Conservation (phyloP, 768 basidiomycete genomes). For the Hortiboletus flavorubellus region DNA sequence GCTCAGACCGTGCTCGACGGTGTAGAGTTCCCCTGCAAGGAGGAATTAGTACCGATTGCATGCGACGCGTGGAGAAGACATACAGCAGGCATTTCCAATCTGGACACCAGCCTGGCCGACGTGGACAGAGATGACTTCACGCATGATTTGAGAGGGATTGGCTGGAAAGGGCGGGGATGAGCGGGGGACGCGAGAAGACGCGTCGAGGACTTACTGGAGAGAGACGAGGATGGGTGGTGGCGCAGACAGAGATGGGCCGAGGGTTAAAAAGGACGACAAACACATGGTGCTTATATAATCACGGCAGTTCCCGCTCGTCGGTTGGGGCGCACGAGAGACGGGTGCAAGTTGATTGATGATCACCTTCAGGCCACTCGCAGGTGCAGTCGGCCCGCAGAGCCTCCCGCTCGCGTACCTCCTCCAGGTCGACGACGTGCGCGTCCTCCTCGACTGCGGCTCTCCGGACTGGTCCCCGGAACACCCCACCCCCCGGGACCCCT, state of each 20-base stretch:
- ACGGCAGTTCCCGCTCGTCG: slow-evolving; percentile 23
- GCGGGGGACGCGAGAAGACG: slow-evolving; percentile 27
- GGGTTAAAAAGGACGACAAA: slow-evolving; percentile 40
- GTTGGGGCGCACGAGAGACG: slow-evolving; percentile 7
- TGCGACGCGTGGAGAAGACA: slow-evolving; percentile 38
- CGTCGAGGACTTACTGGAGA: slow-evolving; percentile 30
- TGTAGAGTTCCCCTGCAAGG: slow-evolving; percentile 91
- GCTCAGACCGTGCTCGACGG: slow-evolving; percentile 95
- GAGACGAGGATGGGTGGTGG: slow-evolving; percentile 29
- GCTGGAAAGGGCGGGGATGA: slow-evolving; percentile 5
- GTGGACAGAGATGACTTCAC: slow-evolving; percentile 97
- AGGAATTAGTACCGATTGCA: slow-evolving; percentile 16
- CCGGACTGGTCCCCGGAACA: slow-evolving; percentile 78
- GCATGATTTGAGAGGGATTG: slow-evolving; percentile 49
- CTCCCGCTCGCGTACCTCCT: slow-evolving; percentile 81
- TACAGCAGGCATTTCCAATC: slow-evolving; percentile 98
- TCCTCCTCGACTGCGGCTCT: slow-evolving; percentile 93
- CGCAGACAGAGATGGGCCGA: slow-evolving; percentile 30
- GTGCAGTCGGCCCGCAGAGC: slow-evolving; percentile 66
- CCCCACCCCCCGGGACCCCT: slow-evolving; percentile 36
- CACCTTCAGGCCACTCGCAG: slow-evolving; percentile 89
- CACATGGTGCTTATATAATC: slow-evolving; percentile 35
- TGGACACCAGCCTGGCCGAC: slow-evolving; percentile 99
- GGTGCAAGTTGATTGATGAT: slow-evolving; percentile 46
- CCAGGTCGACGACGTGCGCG: slow-evolving; percentile 89